A percentile compares a stretch with the other conserved stretches of the same genome.
phyloP scores from a whole-genome alignment of 202 grass and related monocot species.

The Cymbopogon flexuosus region DNA sequence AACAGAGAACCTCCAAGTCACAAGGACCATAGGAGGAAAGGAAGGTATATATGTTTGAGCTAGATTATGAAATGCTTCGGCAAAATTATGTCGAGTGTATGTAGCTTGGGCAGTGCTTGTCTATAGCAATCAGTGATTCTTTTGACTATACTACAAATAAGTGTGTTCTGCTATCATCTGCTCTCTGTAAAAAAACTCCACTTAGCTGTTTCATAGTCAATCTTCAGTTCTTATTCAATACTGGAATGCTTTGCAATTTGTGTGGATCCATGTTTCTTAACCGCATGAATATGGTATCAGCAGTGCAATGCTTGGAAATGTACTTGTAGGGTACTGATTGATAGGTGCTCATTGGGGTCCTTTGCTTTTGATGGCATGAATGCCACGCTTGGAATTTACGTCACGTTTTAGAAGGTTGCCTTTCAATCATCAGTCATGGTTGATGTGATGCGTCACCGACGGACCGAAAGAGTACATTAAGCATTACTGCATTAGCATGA shows the following conservation, averaged over 20 bases:
- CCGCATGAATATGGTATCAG: neutral
- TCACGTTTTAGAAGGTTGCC: neutral
- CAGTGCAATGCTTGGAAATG: neutral
- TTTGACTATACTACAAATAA: slow-evolving; percentile 39
- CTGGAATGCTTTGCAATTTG: neutral
- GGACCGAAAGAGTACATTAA: too few species aligned
- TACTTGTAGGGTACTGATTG: neutral
- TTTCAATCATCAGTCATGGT: slow-evolving; percentile 19
- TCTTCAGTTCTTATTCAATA: neutral
- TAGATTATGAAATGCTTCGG: slow-evolving; percentile 30
- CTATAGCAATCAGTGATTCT: slow-evolving; percentile 39
- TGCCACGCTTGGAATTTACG: slow-evolving; percentile 19
- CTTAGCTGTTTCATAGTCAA: slow-evolving; percentile 12
- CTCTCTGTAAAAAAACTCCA: slow-evolving; percentile 16
- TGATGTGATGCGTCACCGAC: slow-evolving; percentile 32
- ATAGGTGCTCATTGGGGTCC: neutral
- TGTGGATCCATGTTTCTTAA: neutral
- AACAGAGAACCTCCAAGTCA: slow-evolving; percentile 8
- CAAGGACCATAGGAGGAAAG: slow-evolving; percentile 20
- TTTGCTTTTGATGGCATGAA: neutral
- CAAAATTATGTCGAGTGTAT: slow-evolving; percentile 36
- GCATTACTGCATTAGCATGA: neutral
- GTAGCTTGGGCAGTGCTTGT: slow-evolving; percentile 37
- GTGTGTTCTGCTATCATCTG: slow-evolving; percentile 7
- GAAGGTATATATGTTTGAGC: slow-evolving; percentile 34